Evolutionary conservation across 352 stramenopile species (phyloP).

Genomic region (Globisporangium solare): DNA sequence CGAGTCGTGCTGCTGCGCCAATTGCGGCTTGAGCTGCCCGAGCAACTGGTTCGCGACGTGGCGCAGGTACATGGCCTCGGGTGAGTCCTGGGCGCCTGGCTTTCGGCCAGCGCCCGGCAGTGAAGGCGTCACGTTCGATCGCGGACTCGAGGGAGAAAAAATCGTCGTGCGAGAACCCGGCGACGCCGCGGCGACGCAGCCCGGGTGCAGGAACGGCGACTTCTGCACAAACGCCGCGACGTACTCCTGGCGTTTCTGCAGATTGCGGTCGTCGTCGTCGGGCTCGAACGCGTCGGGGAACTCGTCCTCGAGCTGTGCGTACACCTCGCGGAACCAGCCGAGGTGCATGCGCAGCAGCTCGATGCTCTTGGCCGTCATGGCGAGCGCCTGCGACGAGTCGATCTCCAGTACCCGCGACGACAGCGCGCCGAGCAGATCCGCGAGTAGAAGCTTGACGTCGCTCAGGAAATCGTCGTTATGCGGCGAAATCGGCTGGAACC

Average conservation of each 20-base stretch:
- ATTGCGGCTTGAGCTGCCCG: constrained; percentile 58
- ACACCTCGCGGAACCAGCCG: constrained; percentile 76
- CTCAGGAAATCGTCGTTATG: constrained; percentile 58
- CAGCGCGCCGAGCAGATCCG: constrained; percentile 54
- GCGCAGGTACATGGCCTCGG: constrained; percentile 56
- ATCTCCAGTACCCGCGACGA: constrained; percentile 58
- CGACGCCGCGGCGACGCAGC: constrained; percentile 27
- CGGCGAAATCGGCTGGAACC: constrained; percentile 58
- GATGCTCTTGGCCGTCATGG: constrained; percentile 49
- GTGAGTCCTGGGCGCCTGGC: constrained; percentile 20
- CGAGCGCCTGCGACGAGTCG: constrained; percentile 62
- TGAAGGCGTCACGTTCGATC: no score
- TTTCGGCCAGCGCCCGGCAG: constrained; percentile 8
- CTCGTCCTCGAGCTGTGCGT: constrained; percentile 56
- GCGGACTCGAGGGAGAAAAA: no score
- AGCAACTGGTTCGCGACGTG: constrained; percentile 65
- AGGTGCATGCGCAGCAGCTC: constrained; percentile 70
- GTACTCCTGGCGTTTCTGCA: constrained; percentile 52
- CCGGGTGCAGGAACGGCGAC: constrained; percentile 63
- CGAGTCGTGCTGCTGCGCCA: constrained; percentile 38
- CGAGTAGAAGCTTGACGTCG: constrained; percentile 62
- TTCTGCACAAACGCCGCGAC: constrained; percentile 48
- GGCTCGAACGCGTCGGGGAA: constrained; percentile 50
- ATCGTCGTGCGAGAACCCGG: constrained; percentile 6
- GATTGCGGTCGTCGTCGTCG: constrained; percentile 40